phyloP scores from a whole-genome alignment of 2,329 filamentous ascomycete genomes.

The Aspergillus candidus region DNA sequence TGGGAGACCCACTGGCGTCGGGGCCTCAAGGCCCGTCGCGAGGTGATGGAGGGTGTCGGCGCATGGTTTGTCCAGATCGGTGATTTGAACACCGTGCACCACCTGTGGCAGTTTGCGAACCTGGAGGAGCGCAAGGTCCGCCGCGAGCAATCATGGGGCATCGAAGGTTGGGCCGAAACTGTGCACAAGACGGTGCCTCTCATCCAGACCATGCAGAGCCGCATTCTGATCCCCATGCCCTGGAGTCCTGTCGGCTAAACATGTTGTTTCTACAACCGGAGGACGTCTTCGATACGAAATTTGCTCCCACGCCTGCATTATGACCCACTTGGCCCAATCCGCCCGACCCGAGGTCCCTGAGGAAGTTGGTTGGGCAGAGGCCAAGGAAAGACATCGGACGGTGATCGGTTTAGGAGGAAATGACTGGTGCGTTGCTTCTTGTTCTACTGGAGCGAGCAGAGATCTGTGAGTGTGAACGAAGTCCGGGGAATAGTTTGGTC shows the following conservation, averaged over 20 bases:
- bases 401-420: too few relatives aligned
- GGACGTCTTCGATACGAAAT: conserved; percentile 5
- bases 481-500: too few relatives aligned
- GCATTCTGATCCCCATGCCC: conserved; percentile 87
- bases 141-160: conserved; percentile 89
- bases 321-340: too few relatives aligned
- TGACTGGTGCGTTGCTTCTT: too few relatives aligned
- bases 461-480: too few relatives aligned
- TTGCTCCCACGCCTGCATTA: background rate
- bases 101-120: conserved; percentile 97
- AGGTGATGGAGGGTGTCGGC: conserved; percentile 97
- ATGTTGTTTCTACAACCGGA: background rate
- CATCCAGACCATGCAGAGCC: conserved; percentile 93
- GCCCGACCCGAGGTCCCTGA: too few relatives aligned
- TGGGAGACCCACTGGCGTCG: conserved; percentile 99
- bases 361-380: too few relatives aligned
- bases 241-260: conserved; percentile 84
- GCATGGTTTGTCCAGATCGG: conserved; percentile 99
- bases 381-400: too few relatives aligned
- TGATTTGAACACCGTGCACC: conserved; percentile 94
- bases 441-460: too few relatives aligned
- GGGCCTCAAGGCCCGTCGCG: conserved; percentile 79
- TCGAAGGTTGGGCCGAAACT: conserved; percentile 93
- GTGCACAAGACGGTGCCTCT: conserved; percentile 98
- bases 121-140: conserved; percentile 85